These are phyloP conservation scores for Cutaneotrichosporon cutaneum DNA, from an alignment of 1,284 basidiomycete genomes.

Conservation along the genomic window DNA sequence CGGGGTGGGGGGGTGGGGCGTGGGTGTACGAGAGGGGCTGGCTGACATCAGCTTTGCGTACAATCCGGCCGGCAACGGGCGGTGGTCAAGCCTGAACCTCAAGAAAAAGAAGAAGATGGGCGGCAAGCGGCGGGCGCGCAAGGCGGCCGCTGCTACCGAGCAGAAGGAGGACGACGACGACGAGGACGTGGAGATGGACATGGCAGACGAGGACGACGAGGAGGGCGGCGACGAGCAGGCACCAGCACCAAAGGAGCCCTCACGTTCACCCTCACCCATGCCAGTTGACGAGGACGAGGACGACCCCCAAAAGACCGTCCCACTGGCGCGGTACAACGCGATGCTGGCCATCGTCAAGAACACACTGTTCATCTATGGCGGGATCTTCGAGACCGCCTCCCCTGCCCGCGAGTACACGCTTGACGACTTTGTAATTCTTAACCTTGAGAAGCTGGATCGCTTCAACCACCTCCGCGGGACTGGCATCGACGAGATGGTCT, in stretches of 20 bases:
- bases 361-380: slow-evolving; percentile 83
- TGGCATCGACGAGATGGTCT: slow-evolving; percentile 62
- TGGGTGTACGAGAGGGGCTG: not conserved
- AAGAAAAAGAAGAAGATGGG: slow-evolving; percentile 59
- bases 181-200: slow-evolving; percentile 26
- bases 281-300: slow-evolving; percentile 58
- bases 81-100: slow-evolving; percentile 75
- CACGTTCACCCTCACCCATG: slow-evolving; percentile 12
- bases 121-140: slow-evolving; percentile 40
- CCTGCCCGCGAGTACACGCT: slow-evolving; percentile 74
- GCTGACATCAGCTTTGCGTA: slow-evolving; percentile 66
- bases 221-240: slow-evolving; percentile 29
- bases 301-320: slow-evolving; percentile 69
- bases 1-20: not conserved
- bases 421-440: slow-evolving; percentile 75
- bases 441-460: slow-evolving; percentile 75
- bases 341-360: slow-evolving; percentile 86
- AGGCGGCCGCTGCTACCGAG: slow-evolving; percentile 29
- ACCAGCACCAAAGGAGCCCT: slow-evolving; percentile 12
- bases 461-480: slow-evolving; percentile 70
- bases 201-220: slow-evolving; percentile 22
- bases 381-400: slow-evolving; percentile 72
- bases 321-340: slow-evolving; percentile 81
- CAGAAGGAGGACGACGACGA: slow-evolving; percentile 48
- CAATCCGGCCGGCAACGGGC: slow-evolving; percentile 71